Base-by-base conservation (phyloP, 257 asterid species). In the Anisodus tanguticus region DNA sequence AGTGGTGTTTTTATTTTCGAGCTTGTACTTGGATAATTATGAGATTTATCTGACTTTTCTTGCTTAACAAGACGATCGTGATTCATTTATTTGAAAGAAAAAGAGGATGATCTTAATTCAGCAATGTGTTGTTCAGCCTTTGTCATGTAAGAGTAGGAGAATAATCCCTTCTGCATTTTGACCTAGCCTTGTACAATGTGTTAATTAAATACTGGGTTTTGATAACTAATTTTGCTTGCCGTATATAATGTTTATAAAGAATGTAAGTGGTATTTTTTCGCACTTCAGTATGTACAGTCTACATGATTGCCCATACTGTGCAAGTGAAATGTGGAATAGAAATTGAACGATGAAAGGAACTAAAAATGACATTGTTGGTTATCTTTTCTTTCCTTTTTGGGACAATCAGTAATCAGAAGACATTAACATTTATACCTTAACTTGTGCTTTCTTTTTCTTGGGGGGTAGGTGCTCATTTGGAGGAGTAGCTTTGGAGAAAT, bases 61-160 rank as follows among this genome's bases (percentile, higher is more conserved):
- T n/a, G 57, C 79, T 71, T 19, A 43, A 45, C 79, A 71, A 71
- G 79, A 70, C 8, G 15, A 68, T 7, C 26, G 1, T n/a, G 10
- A 71, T 71, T 71, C 41, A 71, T 35, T 70, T 64, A 10, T 64
- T 64, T 64, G 31, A 26, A 26, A 54, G 5, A 69, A 39, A 43
- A 69, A 69, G 70, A 64, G 39, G 43, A 17, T 17, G 31, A 69
- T 69, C 78, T 41, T 41, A 69, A 4, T 43, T 70, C 79, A 70
- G 55, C 79, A 41, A 70, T 19, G 9, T 70, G 4, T n/a, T 17
- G 57, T 70, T 66, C 57, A 43, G 35, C 41, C 79, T 70, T 45
- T 45, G 15, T 66, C 71, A 11, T 66, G 57, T 41, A 45, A 17
- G 4, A 43, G 55, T 45, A 70, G 35, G 79, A 43, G 16, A 66